Evolutionary conservation across 257 asterid genomes (phyloP), one percentile per base, ranked within the genome.

Genomic region (Solanum ossicruentum): DNA sequence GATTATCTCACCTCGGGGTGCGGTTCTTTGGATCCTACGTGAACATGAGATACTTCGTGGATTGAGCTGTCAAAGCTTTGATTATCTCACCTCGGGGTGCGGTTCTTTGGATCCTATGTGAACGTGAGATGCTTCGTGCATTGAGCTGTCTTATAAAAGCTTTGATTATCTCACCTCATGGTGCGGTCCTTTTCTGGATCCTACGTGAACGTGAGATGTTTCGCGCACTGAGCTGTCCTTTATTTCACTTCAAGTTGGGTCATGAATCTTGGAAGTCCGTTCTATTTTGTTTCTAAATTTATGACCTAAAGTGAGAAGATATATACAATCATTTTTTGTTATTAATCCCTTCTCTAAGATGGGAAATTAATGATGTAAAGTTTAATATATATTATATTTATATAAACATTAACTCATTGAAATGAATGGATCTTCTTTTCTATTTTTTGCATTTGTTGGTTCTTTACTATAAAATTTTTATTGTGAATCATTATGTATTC

Each of bases 351-450:
- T 26, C 2, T 3, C 45, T 11, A 78, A 78, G 82, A 28, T 5
- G 26, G 43, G 83, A 57, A 77, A 52, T 17, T 78, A 78, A 39
- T 28, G 45, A 78, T 78, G 82, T 78, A 78, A 78, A 78, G 82
- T 9, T 17, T 52, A 52, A 52, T 26, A 26, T 78, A 78, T 52
- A 52, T 13, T 10, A 52, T 78, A 36, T 36, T 36, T 36, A 36
- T 67, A 65, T 65, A 78, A 52, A 72, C 20, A 43, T 43, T 52
- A 23, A 78, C 63, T 26, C 45, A 23, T 23, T 23, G 47, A 56
- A 26, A 52, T 51, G 49, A 77, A 49, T 9, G 39, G 15, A 7
- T 13, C 63, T 2, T 23, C 1, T 73, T 41, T 71, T 3, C 23
- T 11, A 12, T 72, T 72, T 45, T n/a, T 72, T 45, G 20, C 80